Evolutionary conservation across 495 filamentous ascomycete species (phyloP), one percentile per base, ranked within the genome.

Genomic region (Astrothelium subdiscretum): DNA sequence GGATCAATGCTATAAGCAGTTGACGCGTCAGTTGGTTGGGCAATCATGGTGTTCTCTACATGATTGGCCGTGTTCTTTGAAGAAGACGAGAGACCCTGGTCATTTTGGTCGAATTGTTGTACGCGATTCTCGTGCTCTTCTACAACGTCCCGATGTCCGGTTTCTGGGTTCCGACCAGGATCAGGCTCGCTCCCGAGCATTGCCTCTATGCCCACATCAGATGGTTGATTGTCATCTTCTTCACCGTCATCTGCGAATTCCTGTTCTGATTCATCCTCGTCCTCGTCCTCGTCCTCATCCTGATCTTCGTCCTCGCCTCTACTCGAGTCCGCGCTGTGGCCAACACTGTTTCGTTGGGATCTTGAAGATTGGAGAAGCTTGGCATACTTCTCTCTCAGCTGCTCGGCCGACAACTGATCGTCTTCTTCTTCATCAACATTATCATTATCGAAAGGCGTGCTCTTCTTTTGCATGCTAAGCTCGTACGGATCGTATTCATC

Each of bases 201-300:
- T 8, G 5, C 48, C 24, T 29, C 48, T 27, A 54, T 54, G 24
- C 24, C 48, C 15, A 54, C 48, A 8, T 29, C 22, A 8, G 24
- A 26, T 4, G 69, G 71, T 22, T 64, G 67, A 57, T 69, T 72
- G 44, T 70, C 71, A 31, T 57, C 57, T 24, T 58, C 60, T 15
- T 8, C 29, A 4, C 32, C 26, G 0, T 60, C 44, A 40, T 51
- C 59, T 24, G 15, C 38, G 26, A 4, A 5, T 12, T 44, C n/a
- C n/a, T 38, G 11, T 44, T 11, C 64, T 4, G 63, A 59, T 11
- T 65, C 65, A 11, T 58, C 64, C 13, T 69, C n/a, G 52, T 59
- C 61, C 5, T 40, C 32, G 18, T 59, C 29, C 11, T 54, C 43
- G 43, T 5, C 48, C 29, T 52, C 59, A 3, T 35, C 43, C 15